Percentiles rank a stretch among this genome's conserved stretches.
Evolutionary conservation across 306 rosid species (phyloP).

Genomic region (Vigna hirtella): DNA sequence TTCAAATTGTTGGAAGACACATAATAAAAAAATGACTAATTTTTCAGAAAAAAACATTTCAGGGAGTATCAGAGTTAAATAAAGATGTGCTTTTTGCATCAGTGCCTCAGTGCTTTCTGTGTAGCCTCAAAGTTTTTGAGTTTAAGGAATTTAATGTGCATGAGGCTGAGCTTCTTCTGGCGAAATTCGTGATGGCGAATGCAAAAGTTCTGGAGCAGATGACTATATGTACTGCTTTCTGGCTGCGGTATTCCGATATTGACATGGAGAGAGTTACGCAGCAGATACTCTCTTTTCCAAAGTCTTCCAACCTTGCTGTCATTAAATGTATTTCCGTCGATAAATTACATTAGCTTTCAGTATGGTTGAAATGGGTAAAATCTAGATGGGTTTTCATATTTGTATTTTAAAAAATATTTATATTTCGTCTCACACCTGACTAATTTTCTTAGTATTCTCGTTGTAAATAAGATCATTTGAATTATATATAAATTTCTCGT

Average conservation of each 20-base stretch:
- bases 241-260: conserved; percentile 35
- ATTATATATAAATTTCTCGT: too few species aligned
- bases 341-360: too few species aligned
- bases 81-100: conserved; percentile 30
- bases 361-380: too few species aligned
- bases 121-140: conserved; percentile 29
- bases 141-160: conserved; percentile 33
- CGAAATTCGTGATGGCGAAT: conserved; percentile 35
- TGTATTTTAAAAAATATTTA: too few species aligned
- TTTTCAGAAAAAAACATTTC: neutral
- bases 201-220: conserved; percentile 35
- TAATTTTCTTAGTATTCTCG: too few species aligned
- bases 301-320: conserved; percentile 11
- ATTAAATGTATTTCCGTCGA: neutral
- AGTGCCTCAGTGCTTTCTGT: conserved; percentile 41
- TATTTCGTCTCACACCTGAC: too few species aligned
- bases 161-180: conserved; percentile 41
- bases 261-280: conserved; percentile 31
- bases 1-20: neutral
- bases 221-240: conserved; percentile 27
- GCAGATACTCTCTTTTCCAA: conserved; percentile 39
- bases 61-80: conserved; percentile 41
- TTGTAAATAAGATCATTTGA: too few species aligned
- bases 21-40: neutral
- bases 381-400: too few species aligned